Evolutionary conservation across 2,329 filamentous ascomycete species (phyloP).

Genomic region (Nectriaceae sp.): DNA sequence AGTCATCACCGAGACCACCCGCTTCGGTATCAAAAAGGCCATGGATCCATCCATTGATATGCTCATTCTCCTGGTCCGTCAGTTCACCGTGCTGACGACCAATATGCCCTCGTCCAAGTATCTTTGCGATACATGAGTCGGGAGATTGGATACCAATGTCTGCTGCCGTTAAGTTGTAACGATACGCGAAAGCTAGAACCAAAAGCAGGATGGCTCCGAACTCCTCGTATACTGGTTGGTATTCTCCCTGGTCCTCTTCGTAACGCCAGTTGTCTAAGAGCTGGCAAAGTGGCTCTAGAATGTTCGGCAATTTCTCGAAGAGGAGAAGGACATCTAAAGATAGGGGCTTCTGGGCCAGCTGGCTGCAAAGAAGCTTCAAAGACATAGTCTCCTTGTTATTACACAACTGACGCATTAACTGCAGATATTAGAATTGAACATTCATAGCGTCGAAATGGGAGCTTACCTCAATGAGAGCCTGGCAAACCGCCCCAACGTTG

Average conservation of each 20-base stretch:
- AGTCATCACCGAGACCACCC: slow-evolving; percentile 73
- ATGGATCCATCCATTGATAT: slow-evolving; percentile 74
- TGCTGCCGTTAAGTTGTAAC: slow-evolving; percentile 65
- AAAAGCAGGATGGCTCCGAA: slow-evolving; percentile 77
- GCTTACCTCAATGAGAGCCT: slow-evolving; percentile 71
- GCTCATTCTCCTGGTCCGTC: slow-evolving; percentile 62
- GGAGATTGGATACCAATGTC: slow-evolving; percentile 63
- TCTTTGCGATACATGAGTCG: slow-evolving; percentile 69
- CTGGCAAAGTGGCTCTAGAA: slow-evolving; percentile 73
- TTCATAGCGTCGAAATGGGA: not conserved
- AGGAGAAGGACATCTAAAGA: slow-evolving; percentile 75
- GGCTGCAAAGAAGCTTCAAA: slow-evolving; percentile 72
- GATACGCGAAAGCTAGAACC: slow-evolving; percentile 72
- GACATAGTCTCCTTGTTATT: slow-evolving; percentile 76
- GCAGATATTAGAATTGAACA: slow-evolving; percentile 4
- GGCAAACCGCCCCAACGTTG: slow-evolving; percentile 83
- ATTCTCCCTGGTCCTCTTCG: slow-evolving; percentile 81
- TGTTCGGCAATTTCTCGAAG: slow-evolving; percentile 69
- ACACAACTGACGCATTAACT: slow-evolving; percentile 71
- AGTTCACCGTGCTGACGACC: slow-evolving; percentile 61
- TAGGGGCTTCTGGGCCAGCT: slow-evolving; percentile 71
- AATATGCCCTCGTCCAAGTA: slow-evolving; percentile 62
- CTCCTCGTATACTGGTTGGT: slow-evolving; percentile 84
- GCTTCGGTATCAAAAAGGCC: slow-evolving; percentile 76
- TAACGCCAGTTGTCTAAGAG: slow-evolving; percentile 79